Base-by-base conservation (phyloP, 306 rosid genomes). In the Begonia masoniana region DNA sequence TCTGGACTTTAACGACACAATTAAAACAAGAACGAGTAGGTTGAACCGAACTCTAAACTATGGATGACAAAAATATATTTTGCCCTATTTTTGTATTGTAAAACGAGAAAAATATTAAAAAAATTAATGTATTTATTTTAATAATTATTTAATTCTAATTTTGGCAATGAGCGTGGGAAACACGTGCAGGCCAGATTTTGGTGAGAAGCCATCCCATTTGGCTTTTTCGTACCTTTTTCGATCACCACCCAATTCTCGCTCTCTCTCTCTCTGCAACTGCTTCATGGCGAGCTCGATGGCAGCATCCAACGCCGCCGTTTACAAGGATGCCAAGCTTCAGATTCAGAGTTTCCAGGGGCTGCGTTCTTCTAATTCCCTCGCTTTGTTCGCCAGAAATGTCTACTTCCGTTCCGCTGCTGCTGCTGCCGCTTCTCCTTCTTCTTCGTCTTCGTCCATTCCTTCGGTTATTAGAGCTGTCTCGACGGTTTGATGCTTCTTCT, bases 201-300 rank as follows among this genome's bases (percentile, higher is more conserved):
- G 9, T 31, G 6, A 26, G 35, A 26, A 26, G 39, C 39, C 39
- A 51, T 10, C 14, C 55, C 14, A 10, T 24, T 16, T 10, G 8
- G 4, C 12, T 15, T 4, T 12, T 10, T 2, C 7, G 10, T 12
- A 9, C 15, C 21, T 4, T 45, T 15, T 7, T 21, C 4, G 54
- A 47, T 52, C 68, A 41, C 63, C 80, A 62, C 59, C 50, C 76
- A 62, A 63, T n/a, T 9, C 50, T 2, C 23, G 6, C 50, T 7
- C 62, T 7, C 43, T 15, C 57, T 53, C 55, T 64, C 68, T 10
- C 4, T 17, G 11, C 39, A 10, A 58, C 45, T 11, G 36, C 13
- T 9, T 10, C 13, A 80, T 84, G 74, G 71, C 96, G 84, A 56
- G 84, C 74, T 56, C 92, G 74, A 74, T 85, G 26, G 81, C 73